phyloP scores from a whole-genome alignment of 805 yeast genomes.

The Starmerella vitae region DNA sequence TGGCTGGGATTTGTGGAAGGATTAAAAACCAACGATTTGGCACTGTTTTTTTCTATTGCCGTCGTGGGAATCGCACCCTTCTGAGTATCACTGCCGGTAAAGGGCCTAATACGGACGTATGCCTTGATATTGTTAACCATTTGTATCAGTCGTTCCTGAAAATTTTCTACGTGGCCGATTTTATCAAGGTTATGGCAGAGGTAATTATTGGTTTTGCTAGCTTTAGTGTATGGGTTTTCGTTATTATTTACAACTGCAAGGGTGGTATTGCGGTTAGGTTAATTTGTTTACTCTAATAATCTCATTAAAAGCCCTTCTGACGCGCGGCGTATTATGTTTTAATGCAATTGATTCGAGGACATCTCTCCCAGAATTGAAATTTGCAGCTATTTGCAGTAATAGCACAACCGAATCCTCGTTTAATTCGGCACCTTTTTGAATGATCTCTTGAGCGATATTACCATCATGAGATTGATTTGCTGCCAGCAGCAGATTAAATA shows the following conservation, averaged over 20 bases:
- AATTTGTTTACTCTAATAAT: not conserved
- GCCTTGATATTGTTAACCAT: too few relatives aligned
- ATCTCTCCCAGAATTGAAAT: not conserved
- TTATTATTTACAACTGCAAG: not conserved
- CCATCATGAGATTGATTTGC: conserved; percentile 1
- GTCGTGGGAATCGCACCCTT: not conserved
- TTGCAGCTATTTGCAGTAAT: conserved; percentile 6
- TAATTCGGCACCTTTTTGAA: conserved; percentile 8
- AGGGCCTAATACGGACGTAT: conserved; percentile 10
- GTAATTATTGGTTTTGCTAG: too few relatives aligned
- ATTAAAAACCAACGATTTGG: conserved; percentile 72
- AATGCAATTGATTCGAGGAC: conserved; percentile 4
- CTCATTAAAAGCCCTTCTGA: not conserved
- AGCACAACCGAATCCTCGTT: conserved; percentile 14
- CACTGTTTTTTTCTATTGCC: conserved; percentile 68
- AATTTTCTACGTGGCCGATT: too few relatives aligned
- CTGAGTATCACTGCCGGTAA: conserved; percentile 2
- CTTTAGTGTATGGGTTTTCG: too few relatives aligned
- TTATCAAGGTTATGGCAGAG: too few relatives aligned
- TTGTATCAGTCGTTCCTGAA: too few relatives aligned
- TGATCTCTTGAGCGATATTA: not conserved
- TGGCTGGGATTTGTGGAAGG: conserved; percentile 38
- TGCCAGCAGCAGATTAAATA: conserved; percentile 20
- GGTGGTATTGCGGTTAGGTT: not conserved
- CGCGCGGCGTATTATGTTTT: conserved; percentile 7